phyloP scores from a whole-genome alignment of 2,329 filamentous ascomycete species.

The Penicillium sp. region DNA sequence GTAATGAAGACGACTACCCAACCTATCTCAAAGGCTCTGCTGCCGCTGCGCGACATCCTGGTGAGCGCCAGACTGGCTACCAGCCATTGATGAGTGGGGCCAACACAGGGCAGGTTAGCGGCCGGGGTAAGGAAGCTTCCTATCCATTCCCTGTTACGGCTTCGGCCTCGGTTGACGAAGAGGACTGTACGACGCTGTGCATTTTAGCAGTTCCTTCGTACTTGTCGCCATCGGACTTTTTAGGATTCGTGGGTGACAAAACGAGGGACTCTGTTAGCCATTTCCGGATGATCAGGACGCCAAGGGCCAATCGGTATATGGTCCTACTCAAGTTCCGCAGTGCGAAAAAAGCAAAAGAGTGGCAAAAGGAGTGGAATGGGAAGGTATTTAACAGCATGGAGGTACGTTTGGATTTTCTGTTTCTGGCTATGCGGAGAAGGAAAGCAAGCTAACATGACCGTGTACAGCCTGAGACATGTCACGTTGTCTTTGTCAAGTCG shows the following conservation, averaged over 20 bases:
- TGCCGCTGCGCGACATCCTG: slow-evolving; percentile 30
- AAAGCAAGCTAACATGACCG: slow-evolving; percentile 8
- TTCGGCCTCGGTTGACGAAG: slow-evolving; percentile 28
- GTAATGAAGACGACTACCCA: slow-evolving; percentile 45
- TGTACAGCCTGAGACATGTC: slow-evolving; percentile 79
- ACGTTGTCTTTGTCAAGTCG: slow-evolving; percentile 90
- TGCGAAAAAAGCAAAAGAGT: slow-evolving; percentile 69
- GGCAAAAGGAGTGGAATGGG: slow-evolving; percentile 86
- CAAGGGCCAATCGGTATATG: slow-evolving; percentile 85
- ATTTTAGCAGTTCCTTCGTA: slow-evolving; percentile 94
- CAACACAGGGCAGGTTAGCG: slow-evolving; percentile 12
- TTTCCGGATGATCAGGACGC: slow-evolving; percentile 90
- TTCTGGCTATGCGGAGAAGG: not conserved
- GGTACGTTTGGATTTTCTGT: slow-evolving; percentile 48
- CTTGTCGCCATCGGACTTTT: slow-evolving; percentile 83
- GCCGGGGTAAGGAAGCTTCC: slow-evolving; percentile 10
- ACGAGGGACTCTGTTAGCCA: slow-evolving; percentile 86
- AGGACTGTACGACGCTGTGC: slow-evolving; percentile 81
- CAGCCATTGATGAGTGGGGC: slow-evolving; percentile 14
- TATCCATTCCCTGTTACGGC: slow-evolving; percentile 18
- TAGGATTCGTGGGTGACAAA: slow-evolving; percentile 86
- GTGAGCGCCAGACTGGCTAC: slow-evolving; percentile 17
- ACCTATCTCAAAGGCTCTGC: slow-evolving; percentile 39
- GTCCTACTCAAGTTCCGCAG: slow-evolving; percentile 91
- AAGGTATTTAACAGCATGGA: slow-evolving; percentile 91